phyloP scores from a whole-genome alignment of 805 yeast species.

The Pichia deserticola region DNA sequence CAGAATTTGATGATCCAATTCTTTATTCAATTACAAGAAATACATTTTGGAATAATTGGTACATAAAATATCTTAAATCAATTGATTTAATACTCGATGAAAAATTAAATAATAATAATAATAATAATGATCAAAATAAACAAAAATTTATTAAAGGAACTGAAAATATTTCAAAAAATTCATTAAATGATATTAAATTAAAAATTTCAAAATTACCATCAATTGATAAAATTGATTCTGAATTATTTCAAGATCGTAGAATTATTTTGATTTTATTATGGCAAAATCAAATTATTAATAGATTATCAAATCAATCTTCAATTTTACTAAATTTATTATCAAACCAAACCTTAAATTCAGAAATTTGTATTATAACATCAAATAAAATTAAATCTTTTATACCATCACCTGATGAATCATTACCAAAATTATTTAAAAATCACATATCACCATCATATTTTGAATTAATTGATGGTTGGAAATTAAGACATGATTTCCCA shows the following conservation, averaged over 20 bases:
- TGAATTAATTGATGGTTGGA: conserved; percentile 30
- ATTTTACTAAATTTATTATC: conserved; percentile 12
- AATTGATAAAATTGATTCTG: conserved; percentile 13
- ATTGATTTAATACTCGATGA: not conserved
- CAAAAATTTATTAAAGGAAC: too few species aligned
- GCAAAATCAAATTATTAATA: conserved; percentile 24
- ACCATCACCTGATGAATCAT: conserved; percentile 3
- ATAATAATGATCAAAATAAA: too few species aligned
- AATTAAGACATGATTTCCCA: conserved; percentile 24
- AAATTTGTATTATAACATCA: conserved; percentile 22
- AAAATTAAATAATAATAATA: not conserved
- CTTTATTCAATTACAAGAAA: conserved; percentile 26
- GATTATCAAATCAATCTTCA: conserved; percentile 20
- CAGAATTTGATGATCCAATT: conserved; percentile 26
- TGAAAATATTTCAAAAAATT: not conserved
- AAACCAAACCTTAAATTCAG: conserved; percentile 11
- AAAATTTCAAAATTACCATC: conserved; percentile 13
- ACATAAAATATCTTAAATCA: conserved; percentile 11
- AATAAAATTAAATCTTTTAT: conserved; percentile 20
- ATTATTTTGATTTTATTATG: conserved; percentile 24
- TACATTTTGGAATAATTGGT: conserved; percentile 26
- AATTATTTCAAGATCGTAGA: conserved; percentile 25
- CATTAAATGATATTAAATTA: not conserved
- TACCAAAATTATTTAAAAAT: conserved; percentile 10
- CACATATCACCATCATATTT: conserved; percentile 22